phyloP scores from a whole-genome alignment of 805 yeast genomes.

The Suhomyces sp. region DNA sequence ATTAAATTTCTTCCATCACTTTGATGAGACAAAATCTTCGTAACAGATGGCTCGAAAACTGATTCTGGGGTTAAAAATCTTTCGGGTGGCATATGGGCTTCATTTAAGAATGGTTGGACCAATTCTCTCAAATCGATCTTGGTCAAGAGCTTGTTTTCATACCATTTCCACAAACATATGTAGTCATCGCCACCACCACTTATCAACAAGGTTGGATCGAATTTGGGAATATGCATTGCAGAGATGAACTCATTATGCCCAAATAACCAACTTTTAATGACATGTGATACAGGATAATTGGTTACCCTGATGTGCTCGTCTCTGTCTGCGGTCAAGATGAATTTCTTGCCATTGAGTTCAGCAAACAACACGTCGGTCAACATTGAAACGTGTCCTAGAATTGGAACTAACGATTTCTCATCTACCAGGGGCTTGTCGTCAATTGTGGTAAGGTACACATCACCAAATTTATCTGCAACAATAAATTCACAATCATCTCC shows the following conservation, averaged over 20 bases:
- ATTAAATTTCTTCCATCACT: slow-evolving; percentile 22
- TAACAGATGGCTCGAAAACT: slow-evolving; percentile 51
- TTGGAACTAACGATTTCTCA: slow-evolving; percentile 53
- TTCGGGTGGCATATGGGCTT: slow-evolving; percentile 60
- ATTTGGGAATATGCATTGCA: slow-evolving; percentile 52
- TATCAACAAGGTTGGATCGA: slow-evolving; percentile 51
- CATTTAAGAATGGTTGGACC: slow-evolving; percentile 43
- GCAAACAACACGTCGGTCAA: slow-evolving; percentile 67
- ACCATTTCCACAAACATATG: slow-evolving; percentile 80
- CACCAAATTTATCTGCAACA: slow-evolving; percentile 95
- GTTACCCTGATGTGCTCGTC: slow-evolving; percentile 94
- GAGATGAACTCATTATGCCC: slow-evolving; percentile 87
- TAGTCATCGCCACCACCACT: slow-evolving; percentile 92
- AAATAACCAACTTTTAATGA: slow-evolving; percentile 78
- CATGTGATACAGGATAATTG: slow-evolving; percentile 70
- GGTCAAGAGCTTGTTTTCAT: slow-evolving; percentile 41
- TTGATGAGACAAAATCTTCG: slow-evolving; percentile 37
- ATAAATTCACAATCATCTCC: slow-evolving; percentile 52
- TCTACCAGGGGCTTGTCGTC: slow-evolving; percentile 35
- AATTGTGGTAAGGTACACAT: slow-evolving; percentile 66
- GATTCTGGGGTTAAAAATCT: slow-evolving; percentile 56
- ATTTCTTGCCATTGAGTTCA: slow-evolving; percentile 41
- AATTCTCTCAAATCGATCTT: slow-evolving; percentile 47
- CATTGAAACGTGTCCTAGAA: slow-evolving; percentile 96
- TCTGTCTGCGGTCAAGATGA: slow-evolving; percentile 78